Evolutionary conservation across 2,329 filamentous ascomycete genomes (phyloP), one percentile per base, ranked within the genome.

Genomic region (Ilyonectria robusta): DNA sequence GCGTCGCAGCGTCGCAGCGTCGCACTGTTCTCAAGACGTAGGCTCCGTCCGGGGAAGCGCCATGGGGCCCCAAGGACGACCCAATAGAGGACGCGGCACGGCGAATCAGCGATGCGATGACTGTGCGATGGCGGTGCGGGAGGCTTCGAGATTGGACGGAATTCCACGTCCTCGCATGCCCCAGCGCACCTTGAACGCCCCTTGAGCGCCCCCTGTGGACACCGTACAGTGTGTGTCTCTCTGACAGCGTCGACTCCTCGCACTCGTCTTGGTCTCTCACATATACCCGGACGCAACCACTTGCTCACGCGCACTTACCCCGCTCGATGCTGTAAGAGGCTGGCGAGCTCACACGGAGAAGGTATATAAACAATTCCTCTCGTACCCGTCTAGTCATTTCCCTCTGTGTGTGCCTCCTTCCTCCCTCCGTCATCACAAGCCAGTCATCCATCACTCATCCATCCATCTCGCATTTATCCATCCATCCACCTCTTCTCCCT

Each of bases 221-320:
- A 37, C 35, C 23, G 23, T 23, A 50, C 47, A 31, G 51, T 35
- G 29, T 23, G 51, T 21, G 29, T 23, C n/a, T 54, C 31, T 40
- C 17, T n/a, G 51, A 21, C 51, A 31, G n/a, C 31, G 29, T n/a
- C 15, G 26, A 19, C 26, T 6, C 33, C 50, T 54, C 29, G 29
- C 50, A 37, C 26, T 37, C 31, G 19, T n/a, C 26, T 19, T 10
- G 48, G 15, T 29, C 47, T 29, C 23, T 50, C 29, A 19, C 48
- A 31, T 33, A n/a, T 50, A 19, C 44, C 58, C 37, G 35, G 50
- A 51, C 63, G 29, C 58, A 60, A 51, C 47, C 51, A 54, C 58
- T 63, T 65, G 65, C 69, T 71, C 70, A 75, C 65, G 70, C 70
- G 67, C 70, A 59, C 40, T 72, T 75, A 75, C 72, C 72, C 72